These are phyloP conservation scores for Ogataea thermomethanolica DNA, from an alignment of 805 yeast species.

Conservation along the genomic window DNA sequence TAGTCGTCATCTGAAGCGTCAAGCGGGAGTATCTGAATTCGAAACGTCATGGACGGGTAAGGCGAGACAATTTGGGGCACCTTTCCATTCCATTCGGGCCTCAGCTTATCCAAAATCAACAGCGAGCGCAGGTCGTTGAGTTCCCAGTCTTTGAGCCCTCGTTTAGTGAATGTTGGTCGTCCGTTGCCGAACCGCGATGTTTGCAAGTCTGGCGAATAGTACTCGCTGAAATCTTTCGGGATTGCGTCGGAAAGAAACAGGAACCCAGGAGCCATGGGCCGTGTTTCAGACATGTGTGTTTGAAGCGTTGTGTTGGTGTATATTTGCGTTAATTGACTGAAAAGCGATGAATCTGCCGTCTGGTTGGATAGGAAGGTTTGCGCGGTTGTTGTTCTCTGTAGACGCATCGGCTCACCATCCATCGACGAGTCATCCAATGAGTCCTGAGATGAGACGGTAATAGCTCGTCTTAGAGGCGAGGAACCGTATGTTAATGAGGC, in stretches of 20 bases:
- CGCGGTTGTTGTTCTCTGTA: constrained; percentile 12
- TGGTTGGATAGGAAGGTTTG: constrained; percentile 1
- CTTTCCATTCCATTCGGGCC: constrained; percentile 53
- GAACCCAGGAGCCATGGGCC: constrained; percentile 8
- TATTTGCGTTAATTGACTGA: constrained; percentile 25
- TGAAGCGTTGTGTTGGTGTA: constrained; percentile 29
- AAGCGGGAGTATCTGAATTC: constrained; percentile 50
- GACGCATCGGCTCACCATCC: constrained; percentile 14
- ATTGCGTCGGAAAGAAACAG: constrained; percentile 45
- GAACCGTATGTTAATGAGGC: constrained; percentile 28
- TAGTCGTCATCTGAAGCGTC: constrained; percentile 47
- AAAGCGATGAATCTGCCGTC: constrained; percentile 23
- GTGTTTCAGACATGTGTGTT: constrained; percentile 8
- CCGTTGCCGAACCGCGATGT: constrained; percentile 51
- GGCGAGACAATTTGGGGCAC: constrained; percentile 42
- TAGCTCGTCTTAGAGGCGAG: constrained; percentile 31
- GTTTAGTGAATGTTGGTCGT: constrained; percentile 58
- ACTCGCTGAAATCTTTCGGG: constrained; percentile 50
- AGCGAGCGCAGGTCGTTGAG: constrained; percentile 65
- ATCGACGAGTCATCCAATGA: constrained; percentile 15
- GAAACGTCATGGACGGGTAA: constrained; percentile 37
- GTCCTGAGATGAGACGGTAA: constrained; percentile 22
- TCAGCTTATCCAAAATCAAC: constrained; percentile 47
- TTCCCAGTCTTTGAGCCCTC: constrained; percentile 68
- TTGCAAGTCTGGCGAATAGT: constrained; percentile 55